Conservation (phyloP, 2,329 filamentous ascomycete genomes). For the Colletotrichum plurivorum region DNA sequence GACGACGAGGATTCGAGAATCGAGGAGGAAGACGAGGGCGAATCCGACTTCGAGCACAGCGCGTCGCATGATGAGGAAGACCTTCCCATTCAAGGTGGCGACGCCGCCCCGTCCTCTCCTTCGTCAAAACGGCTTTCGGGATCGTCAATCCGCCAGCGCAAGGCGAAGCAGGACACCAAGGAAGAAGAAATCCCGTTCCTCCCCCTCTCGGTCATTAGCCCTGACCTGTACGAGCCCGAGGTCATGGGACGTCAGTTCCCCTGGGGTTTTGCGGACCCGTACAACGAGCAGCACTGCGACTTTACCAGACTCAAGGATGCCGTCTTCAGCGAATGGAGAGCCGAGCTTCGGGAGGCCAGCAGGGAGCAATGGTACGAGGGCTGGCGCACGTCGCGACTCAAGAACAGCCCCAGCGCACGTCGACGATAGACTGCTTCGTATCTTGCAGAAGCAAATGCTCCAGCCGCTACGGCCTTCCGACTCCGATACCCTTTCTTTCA, state of each 20-base stretch:
- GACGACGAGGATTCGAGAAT: slow-evolving; percentile 76
- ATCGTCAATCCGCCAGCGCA: slow-evolving; percentile 61
- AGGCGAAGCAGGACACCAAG: slow-evolving; percentile 59
- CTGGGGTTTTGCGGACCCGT: slow-evolving; percentile 97
- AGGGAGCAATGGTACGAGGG: slow-evolving; percentile 95
- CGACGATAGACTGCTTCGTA: slow-evolving; percentile 47
- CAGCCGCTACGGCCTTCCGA: slow-evolving; percentile 4
- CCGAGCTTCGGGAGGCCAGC: slow-evolving; percentile 90
- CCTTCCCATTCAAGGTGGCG: slow-evolving; percentile 54
- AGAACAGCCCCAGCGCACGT: slow-evolving; percentile 61
- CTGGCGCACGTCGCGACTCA: slow-evolving; percentile 84
- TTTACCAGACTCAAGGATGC: slow-evolving; percentile 91
- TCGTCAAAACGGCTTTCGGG: slow-evolving; percentile 62
- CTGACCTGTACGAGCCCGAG: slow-evolving; percentile 88
- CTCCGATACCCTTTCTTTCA: slow-evolving; percentile 38
- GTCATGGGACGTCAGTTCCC: slow-evolving; percentile 90
- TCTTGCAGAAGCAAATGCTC: background rate
- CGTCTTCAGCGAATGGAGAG: slow-evolving; percentile 94
- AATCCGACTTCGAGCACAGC: slow-evolving; percentile 47
- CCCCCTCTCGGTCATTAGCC: slow-evolving; percentile 93
- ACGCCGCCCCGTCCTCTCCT: slow-evolving; percentile 50
- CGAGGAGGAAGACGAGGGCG: slow-evolving; percentile 68
- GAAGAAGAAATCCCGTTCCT: slow-evolving; percentile 77
- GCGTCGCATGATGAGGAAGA: slow-evolving; percentile 51
- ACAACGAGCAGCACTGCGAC: slow-evolving; percentile 92